A percentile compares a stretch with the other conserved stretches of the same genome.
Conservation (phyloP, 2,329 filamentous ascomycete genomes). For the Grosmannia serpens region DNA sequence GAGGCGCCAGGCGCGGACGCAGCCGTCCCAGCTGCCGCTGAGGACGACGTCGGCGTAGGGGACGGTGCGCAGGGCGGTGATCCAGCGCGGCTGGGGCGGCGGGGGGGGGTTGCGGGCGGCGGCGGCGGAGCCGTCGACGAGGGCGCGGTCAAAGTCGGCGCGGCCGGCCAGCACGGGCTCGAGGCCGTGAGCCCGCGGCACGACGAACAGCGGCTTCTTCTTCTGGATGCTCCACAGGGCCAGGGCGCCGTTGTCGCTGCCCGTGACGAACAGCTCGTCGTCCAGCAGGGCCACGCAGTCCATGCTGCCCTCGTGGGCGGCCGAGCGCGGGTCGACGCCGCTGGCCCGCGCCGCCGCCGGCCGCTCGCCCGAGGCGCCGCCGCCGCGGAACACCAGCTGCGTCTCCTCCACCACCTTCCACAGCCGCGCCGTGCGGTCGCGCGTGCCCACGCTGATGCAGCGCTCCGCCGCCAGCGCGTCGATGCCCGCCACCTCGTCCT, state of each 20-base stretch:
- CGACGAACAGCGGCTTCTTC: conserved; percentile 82
- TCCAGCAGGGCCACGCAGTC: conserved; percentile 87
- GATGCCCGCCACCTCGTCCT: conserved; percentile 78
- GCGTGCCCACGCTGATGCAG: conserved; percentile 79
- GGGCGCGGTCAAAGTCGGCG: conserved; percentile 23
- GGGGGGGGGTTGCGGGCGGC: conserved; percentile 59
- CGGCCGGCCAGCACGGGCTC: conserved; percentile 58
- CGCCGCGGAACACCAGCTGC: conserved; percentile 85
- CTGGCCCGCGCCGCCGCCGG: conserved; percentile 29
- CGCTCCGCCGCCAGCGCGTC: conserved; percentile 75
- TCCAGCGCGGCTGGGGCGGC: conserved; percentile 65
- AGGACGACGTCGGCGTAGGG: conserved; percentile 86
- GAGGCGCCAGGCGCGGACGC: conserved; percentile 74
- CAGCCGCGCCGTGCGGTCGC: conserved; percentile 80
- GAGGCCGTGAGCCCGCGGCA: conserved; percentile 73
- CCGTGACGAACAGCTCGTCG: conserved; percentile 82
- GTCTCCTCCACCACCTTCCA: conserved; percentile 97
- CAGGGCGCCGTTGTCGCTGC: conserved; percentile 80
- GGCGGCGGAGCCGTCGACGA: conserved; percentile 51
- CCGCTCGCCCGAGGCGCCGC: conserved; percentile 24
- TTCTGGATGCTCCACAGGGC: conserved; percentile 82
- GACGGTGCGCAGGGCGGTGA: conserved; percentile 76
- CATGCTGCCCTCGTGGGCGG: conserved; percentile 68
- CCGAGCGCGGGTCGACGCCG: conserved; percentile 5
- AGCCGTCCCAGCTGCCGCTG: conserved; percentile 90